phyloP scores from a whole-genome alignment of 768 basidiomycete species.

The Phaeotremella fagi region DNA sequence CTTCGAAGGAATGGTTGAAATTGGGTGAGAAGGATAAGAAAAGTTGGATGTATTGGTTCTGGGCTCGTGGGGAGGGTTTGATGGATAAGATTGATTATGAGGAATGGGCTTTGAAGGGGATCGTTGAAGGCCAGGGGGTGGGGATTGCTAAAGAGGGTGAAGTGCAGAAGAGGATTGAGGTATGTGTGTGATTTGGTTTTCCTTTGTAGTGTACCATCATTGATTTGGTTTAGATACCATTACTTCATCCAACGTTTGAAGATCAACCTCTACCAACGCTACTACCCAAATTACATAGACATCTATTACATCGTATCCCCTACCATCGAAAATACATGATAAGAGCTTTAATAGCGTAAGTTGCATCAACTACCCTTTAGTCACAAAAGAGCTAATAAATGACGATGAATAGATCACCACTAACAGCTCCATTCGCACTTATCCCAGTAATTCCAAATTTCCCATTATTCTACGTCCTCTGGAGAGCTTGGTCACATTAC shows the following conservation, averaged over 20 bases:
- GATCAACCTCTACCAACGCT: conserved; percentile 29
- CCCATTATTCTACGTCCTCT: conserved; percentile 50
- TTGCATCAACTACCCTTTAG: conserved; percentile 1
- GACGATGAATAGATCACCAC: conserved; percentile 16
- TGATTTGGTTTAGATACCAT: conserved; percentile 27
- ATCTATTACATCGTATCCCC: conserved; percentile 40
- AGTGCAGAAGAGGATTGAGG: conserved; percentile 29
- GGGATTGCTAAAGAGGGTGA: conserved; percentile 24
- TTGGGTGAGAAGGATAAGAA: conserved; percentile 35
- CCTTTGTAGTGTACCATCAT: not conserved
- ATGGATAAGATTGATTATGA: conserved; percentile 50
- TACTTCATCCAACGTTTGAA: conserved; percentile 33
- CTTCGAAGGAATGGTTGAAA: conserved; percentile 39
- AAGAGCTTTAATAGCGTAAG: conserved; percentile 36
- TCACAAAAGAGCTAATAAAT: conserved; percentile 2
- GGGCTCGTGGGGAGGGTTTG: conserved; percentile 45
- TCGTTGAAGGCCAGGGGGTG: conserved; percentile 41
- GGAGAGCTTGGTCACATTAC: conserved; percentile 50
- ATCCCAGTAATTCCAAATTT: conserved; percentile 49
- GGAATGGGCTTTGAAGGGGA: conserved; percentile 48
- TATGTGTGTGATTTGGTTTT: conserved; percentile 21
- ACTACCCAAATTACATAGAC: conserved; percentile 34
- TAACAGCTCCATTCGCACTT: conserved; percentile 47
- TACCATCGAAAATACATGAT: conserved; percentile 42
- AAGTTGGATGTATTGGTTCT: conserved; percentile 40